These are phyloP conservation scores for Chaetomium sp. DNA, from an alignment of 2,329 filamentous ascomycete genomes.

Conservation along the genomic window DNA sequence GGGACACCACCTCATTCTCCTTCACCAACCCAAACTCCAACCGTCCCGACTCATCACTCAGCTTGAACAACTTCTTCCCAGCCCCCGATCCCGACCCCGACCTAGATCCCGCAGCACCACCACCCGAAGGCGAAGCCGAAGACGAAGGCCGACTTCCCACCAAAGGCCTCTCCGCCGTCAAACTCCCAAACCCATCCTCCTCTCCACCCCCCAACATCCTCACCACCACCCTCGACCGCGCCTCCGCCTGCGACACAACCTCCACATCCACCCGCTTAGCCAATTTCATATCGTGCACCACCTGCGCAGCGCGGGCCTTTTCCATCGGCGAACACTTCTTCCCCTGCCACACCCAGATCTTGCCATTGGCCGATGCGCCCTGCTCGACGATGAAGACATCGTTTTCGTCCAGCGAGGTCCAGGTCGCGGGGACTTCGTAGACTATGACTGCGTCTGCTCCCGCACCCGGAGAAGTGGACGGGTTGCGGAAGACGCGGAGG, in stretches of 20 bases:
- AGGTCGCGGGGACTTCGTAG: background rate
- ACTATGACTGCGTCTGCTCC: background rate
- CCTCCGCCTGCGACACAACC: constrained; percentile 4
- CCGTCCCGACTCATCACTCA: constrained; percentile 3
- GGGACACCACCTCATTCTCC: background rate
- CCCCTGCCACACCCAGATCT: constrained; percentile 10
- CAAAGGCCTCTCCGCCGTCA: constrained; percentile 1
- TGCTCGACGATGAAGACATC: constrained; percentile 5
- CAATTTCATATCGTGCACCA: constrained; percentile 3
- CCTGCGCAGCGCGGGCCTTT: constrained; percentile 4
- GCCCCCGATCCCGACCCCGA: background rate
- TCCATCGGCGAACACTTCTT: constrained; percentile 4
- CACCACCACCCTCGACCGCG: background rate
- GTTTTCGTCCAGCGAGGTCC: background rate
- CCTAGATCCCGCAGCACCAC: background rate
- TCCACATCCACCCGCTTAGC: constrained; percentile 5
- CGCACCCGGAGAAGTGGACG: too few species aligned
- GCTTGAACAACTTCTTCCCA: constrained; percentile 3
- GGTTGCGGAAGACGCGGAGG: constrained; percentile 1
- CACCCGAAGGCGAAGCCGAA: background rate
- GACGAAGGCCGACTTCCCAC: background rate
- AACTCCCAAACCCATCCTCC: background rate
- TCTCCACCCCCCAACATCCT: constrained; percentile 28
- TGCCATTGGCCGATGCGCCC: background rate
- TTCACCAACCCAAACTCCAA: constrained; percentile 1